A percentile compares a stretch with the other conserved stretches of the same genome.
These are phyloP conservation scores for Anisodus tanguticus DNA, from an alignment of 257 asterid genomes.

Conservation along the genomic window DNA sequence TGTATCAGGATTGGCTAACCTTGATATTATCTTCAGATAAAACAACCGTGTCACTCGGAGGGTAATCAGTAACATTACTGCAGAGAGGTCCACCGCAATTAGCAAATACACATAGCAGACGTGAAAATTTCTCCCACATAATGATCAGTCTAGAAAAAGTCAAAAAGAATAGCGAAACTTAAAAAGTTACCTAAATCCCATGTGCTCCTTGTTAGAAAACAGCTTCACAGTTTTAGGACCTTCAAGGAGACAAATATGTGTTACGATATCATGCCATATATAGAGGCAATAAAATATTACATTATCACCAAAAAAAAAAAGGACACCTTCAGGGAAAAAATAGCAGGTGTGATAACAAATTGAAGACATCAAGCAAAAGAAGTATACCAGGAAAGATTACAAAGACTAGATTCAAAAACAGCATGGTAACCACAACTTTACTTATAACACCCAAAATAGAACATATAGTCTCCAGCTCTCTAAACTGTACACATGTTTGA, in stretches of 20 bases:
- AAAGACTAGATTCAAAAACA: neutral
- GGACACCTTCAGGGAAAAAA: neutral
- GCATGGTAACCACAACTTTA: neutral
- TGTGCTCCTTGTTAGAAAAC: constrained; percentile 80
- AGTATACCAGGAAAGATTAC: neutral
- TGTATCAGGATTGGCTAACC: constrained; percentile 53
- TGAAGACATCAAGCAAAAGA: neutral
- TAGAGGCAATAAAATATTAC: constrained; percentile 1
- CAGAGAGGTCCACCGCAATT: constrained; percentile 25
- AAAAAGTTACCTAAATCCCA: constrained; percentile 87
- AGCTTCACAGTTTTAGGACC: constrained; percentile 85
- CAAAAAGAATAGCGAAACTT: constrained; percentile 19
- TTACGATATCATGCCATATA: neutral
- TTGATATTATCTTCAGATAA: constrained; percentile 79
- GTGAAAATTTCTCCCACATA: neutral
- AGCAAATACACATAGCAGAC: constrained; percentile 1
- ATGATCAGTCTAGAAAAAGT: constrained; percentile 18
- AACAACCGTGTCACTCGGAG: constrained; percentile 66
- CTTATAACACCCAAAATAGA: neutral
- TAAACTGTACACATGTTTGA: constrained; percentile 9
- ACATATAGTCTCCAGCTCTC: neutral
- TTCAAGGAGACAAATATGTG: constrained; percentile 31
- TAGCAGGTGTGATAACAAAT: neutral
- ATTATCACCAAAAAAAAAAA: neutral
- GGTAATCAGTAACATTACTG: constrained; percentile 80